These are phyloP conservation scores for Nitzschia sp. DNA, from an alignment of 108 stramenopile species.

Conservation along the genomic window DNA sequence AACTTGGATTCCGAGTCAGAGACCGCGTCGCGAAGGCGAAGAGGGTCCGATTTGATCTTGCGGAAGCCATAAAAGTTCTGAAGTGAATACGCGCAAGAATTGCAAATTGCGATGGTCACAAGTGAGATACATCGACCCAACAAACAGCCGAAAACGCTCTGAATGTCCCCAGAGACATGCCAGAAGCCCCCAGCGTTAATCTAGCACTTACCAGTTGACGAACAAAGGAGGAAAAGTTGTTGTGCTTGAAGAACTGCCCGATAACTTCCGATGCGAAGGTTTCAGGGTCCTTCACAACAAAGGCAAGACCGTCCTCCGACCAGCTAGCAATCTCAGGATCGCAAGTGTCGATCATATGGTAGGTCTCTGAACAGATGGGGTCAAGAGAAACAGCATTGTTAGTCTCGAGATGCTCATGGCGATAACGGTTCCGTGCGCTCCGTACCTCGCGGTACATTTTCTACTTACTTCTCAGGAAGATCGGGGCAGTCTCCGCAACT, in stretches of 20 bases:
- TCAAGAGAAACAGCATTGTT: not conserved
- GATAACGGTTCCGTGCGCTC: not conserved
- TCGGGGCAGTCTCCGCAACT: conserved; percentile 33
- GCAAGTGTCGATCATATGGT: conserved; percentile 77
- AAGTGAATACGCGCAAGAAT: not conserved
- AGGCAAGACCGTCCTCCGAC: conserved; percentile 76
- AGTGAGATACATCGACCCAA: not conserved
- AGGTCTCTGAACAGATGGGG: conserved; percentile 40
- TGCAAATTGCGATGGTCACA: not conserved
- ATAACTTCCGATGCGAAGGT: conserved; percentile 74
- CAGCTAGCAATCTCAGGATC: conserved; percentile 66
- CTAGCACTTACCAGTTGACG: conserved; percentile 65
- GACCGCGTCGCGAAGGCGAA: conserved; percentile 56
- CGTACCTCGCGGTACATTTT: not conserved
- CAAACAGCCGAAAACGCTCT: not conserved
- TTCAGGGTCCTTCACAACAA: conserved; percentile 80
- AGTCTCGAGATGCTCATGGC: not conserved
- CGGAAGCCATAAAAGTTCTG: conserved; percentile 90
- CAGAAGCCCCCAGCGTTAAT: not conserved
- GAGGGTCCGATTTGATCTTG: conserved; percentile 78
- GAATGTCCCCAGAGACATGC: not conserved
- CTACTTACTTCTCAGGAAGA: conserved; percentile 46
- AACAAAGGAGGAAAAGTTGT: conserved; percentile 90
- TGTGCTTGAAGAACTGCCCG: conserved; percentile 92
- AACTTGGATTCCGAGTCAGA: conserved; percentile 59